Percentiles rank a stretch among this genome's conserved stretches.
phyloP scores from a whole-genome alignment of 345 rosid species.

The Viola odorata region DNA sequence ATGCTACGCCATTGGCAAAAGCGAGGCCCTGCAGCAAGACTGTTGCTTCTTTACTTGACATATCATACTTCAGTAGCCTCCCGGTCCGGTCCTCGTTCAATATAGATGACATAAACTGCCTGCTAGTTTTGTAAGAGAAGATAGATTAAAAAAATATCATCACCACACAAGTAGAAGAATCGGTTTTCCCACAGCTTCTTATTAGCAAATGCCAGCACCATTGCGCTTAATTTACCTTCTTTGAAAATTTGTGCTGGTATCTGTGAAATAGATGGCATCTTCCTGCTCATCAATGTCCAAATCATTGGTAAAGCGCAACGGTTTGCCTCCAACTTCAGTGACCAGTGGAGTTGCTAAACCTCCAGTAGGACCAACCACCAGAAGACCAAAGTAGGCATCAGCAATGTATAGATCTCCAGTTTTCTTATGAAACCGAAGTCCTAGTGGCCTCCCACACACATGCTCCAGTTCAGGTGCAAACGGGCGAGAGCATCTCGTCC shows the following conservation, averaged over 20 bases:
- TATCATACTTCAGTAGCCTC: slow-evolving; percentile 21
- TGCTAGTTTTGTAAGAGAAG: background rate
- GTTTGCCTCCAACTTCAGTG: slow-evolving; percentile 23
- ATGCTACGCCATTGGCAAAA: slow-evolving; percentile 25
- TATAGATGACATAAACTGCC: slow-evolving; percentile 17
- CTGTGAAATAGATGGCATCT: slow-evolving; percentile 35
- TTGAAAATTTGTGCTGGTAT: slow-evolving; percentile 24
- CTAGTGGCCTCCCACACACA: slow-evolving; percentile 41
- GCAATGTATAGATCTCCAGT: slow-evolving; percentile 37
- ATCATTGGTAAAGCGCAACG: slow-evolving; percentile 32
- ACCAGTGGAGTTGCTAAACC: slow-evolving; percentile 36
- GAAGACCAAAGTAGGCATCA: slow-evolving; percentile 42
- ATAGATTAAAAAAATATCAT: background rate
- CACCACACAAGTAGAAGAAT: background rate
- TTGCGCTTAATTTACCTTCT: slow-evolving; percentile 9
- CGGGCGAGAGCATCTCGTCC: slow-evolving; percentile 14
- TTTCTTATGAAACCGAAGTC: slow-evolving; percentile 23
- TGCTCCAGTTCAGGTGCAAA: slow-evolving; percentile 24
- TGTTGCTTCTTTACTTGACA: slow-evolving; percentile 7
- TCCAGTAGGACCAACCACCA: slow-evolving; percentile 31
- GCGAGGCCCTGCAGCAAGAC: slow-evolving; percentile 15
- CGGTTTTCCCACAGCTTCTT: background rate
- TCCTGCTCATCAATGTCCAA: slow-evolving; percentile 35
- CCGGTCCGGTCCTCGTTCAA: slow-evolving; percentile 16
- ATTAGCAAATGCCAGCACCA: background rate